Base-by-base conservation (phyloP, 2,329 filamentous ascomycete species). In the Neocatenulostroma microsporum region DNA sequence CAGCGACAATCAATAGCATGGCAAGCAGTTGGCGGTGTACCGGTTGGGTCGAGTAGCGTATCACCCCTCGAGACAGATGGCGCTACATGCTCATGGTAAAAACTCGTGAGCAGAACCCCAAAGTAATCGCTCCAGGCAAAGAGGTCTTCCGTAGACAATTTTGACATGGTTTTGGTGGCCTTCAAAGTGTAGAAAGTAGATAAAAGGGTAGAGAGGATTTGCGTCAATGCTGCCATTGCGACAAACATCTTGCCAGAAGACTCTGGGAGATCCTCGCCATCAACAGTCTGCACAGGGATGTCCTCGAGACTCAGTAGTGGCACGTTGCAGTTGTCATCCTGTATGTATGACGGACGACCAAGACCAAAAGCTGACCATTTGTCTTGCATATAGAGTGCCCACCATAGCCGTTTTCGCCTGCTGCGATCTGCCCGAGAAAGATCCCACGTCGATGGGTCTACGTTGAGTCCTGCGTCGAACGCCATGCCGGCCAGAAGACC, bases 331-430 rank as follows among this genome's bases (percentile, higher is more conserved):
- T 42, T 36, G 19, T 46, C 40, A 15, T 44, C 47, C 31, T 46
- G 42, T 13, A 49, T 40, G 30, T 46, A 47, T 3, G 38, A 42
- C 3, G 47, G 47, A 8, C 47, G 40, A 10, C 47, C 47, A 9
- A 49, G 42, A 3, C 45, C 42, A 9, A 47, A 29, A 19, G 47
- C 45, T 4, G 40, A 30, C 47, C 47, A 49, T 30, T 47, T 47
- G 24, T 47, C 47, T 10, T 34, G 28, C 6, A 47, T 44, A 32
- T 44, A 47, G 6, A 43, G n/a, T 3, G 45, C 42, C 41, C 40
- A 47, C 47, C 47, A 49, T n/a, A 49, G 41, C 12, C 47, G 39
- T 28, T 46, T 49, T 9, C 47, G 34, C 10, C 47, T 40, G 24
- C 35, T 44, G 6, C 40, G 30, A 27, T 47, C 42, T 2, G 33